Evolutionary conservation across 2,329 filamentous ascomycete species (phyloP).

Genomic region (Penicillium expansum): DNA sequence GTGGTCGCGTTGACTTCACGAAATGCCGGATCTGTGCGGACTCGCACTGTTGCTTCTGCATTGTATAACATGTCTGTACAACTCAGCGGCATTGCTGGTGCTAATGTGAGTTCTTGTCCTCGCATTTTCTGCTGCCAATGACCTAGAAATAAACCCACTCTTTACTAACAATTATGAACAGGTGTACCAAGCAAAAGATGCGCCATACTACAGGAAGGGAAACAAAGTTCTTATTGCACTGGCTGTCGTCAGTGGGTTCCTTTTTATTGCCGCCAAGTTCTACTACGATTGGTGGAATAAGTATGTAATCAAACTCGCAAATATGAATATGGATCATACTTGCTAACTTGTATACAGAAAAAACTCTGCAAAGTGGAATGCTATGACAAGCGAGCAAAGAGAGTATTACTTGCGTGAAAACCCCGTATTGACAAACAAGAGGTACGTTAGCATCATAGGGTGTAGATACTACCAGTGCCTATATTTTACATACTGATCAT

Average conservation of each 20-base stretch:
- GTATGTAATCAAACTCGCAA: not conserved
- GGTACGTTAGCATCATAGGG: not conserved
- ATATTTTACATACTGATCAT: not conserved
- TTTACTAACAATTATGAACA: not conserved
- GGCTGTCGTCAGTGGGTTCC: not conserved
- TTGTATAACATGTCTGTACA: slow-evolving; percentile 45
- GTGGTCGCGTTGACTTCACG: slow-evolving; percentile 39
- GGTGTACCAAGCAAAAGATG: slow-evolving; percentile 2
- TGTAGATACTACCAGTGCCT: not conserved
- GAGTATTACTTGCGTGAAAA: slow-evolving; percentile 31
- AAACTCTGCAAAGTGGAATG: slow-evolving; percentile 43
- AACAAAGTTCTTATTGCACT: slow-evolving; percentile 3
- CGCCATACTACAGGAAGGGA: not conserved
- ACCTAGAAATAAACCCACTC: too few species aligned
- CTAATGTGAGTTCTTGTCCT: not conserved
- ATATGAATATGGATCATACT: not conserved
- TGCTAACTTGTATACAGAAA: slow-evolving; percentile 45
- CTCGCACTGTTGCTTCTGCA: slow-evolving; percentile 36
- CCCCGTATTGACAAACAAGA: slow-evolving; percentile 34
- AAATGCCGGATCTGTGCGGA: slow-evolving; percentile 37
- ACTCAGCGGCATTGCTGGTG: slow-evolving; percentile 24
- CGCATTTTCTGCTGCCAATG: not conserved
- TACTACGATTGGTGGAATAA: not conserved
- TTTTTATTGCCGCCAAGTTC: not conserved
- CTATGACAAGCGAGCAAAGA: slow-evolving; percentile 32